These are phyloP conservation scores for Eremochloa ophiuroides DNA, from an alignment of 176 grass and related monocot genomes.

Conservation along the genomic window DNA sequence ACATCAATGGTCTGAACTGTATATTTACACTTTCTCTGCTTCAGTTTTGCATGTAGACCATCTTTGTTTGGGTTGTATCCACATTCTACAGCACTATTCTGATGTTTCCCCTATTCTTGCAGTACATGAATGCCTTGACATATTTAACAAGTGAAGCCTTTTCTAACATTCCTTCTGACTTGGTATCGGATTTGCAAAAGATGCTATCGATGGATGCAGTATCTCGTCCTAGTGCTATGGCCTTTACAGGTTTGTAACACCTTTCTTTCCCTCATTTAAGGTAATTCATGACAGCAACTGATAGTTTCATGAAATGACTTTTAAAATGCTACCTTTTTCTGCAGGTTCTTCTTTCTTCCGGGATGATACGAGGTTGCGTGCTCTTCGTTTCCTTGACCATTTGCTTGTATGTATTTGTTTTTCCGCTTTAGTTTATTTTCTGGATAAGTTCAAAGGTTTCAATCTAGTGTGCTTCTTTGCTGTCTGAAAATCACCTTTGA, in stretches of 20 bases:
- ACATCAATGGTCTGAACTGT: neutral
- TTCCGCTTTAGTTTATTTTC: constrained; percentile 4
- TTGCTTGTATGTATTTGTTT: constrained; percentile 73
- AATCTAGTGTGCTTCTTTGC: constrained; percentile 12
- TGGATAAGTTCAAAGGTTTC: neutral
- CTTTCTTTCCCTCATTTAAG: neutral
- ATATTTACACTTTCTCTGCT: neutral
- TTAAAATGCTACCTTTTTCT: constrained; percentile 2
- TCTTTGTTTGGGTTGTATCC: constrained; percentile 16
- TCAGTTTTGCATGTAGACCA: neutral
- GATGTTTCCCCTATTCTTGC: constrained; percentile 27
- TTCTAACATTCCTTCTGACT: constrained; percentile 68
- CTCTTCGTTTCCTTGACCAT: constrained; percentile 99
- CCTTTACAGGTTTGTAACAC: constrained; percentile 69
- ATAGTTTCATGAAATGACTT: constrained; percentile 14
- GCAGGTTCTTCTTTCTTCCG: constrained; percentile 97
- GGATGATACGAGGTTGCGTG: constrained; percentile 89
- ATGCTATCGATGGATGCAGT: constrained; percentile 82
- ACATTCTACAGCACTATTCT: neutral
- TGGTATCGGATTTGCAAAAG: constrained; percentile 79
- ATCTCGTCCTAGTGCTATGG: constrained; percentile 80
- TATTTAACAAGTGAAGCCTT: constrained; percentile 94
- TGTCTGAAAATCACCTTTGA: constrained; percentile 11
- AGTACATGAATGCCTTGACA: constrained; percentile 90
- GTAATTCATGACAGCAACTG: neutral